A percentile compares a stretch with the other conserved stretches of the same genome.
Evolutionary conservation across 2,329 filamentous ascomycete genomes (phyloP).

Genomic region (Colletotrichum horii): DNA sequence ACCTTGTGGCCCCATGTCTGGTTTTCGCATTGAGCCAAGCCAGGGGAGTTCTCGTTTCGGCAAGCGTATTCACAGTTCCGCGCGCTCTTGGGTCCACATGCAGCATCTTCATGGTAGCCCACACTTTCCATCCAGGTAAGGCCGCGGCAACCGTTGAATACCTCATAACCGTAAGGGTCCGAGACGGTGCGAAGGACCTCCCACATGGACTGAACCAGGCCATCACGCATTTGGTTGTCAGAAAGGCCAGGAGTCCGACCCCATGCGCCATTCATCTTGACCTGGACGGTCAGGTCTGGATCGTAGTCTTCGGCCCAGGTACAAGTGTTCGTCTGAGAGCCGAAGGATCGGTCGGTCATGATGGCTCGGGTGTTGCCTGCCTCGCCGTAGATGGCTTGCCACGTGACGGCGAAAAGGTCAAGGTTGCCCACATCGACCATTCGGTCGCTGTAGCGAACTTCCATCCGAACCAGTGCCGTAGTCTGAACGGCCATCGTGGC

Average conservation of each 20-base stretch:
- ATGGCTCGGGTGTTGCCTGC: slow-evolving; percentile 18
- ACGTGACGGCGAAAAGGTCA: slow-evolving; percentile 18
- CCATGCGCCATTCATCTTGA: slow-evolving; percentile 22
- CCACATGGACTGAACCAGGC: slow-evolving; percentile 19
- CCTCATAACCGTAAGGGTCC: slow-evolving; percentile 15
- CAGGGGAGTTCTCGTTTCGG: slow-evolving; percentile 10
- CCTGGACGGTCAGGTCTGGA: slow-evolving; percentile 13
- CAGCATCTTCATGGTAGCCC: neutral
- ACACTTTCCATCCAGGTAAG: slow-evolving; percentile 19
- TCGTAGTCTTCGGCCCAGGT: slow-evolving; percentile 4
- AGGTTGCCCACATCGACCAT: slow-evolving; percentile 24
- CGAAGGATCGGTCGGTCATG: slow-evolving; percentile 10
- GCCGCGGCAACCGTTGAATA: slow-evolving; percentile 20
- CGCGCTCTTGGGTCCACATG: slow-evolving; percentile 3
- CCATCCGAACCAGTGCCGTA: slow-evolving; percentile 13
- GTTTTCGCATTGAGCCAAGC: slow-evolving; percentile 16
- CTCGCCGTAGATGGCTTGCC: slow-evolving; percentile 20
- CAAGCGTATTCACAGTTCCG: neutral
- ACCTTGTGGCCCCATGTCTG: slow-evolving; percentile 20
- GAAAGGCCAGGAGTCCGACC: slow-evolving; percentile 9
- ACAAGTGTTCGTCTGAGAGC: slow-evolving; percentile 14
- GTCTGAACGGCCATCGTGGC: slow-evolving; percentile 11
- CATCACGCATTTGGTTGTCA: slow-evolving; percentile 22
- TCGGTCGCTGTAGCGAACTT: slow-evolving; percentile 21
- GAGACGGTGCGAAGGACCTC: slow-evolving; percentile 7